Evolutionary conservation across 2,329 filamentous ascomycete genomes (phyloP).

Genomic region (Ceratocystis alfenasii): DNA sequence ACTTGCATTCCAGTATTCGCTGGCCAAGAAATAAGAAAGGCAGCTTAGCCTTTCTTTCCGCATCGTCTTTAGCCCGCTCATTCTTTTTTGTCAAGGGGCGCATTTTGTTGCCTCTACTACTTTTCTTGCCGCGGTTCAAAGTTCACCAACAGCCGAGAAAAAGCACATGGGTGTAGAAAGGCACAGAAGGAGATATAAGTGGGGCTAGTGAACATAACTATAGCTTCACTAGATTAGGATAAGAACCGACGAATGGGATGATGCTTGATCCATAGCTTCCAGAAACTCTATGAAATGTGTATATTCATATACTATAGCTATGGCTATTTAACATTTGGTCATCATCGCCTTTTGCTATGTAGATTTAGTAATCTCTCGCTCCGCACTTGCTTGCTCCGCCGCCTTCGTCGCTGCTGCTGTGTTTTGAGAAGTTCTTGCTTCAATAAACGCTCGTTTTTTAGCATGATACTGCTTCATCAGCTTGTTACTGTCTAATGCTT

Average conservation of each 20-base stretch:
- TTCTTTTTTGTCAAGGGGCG: background rate
- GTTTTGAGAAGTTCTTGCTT: slow-evolving; percentile 25
- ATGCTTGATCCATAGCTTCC: too few relatives aligned
- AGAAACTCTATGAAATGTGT: background rate
- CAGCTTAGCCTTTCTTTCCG: background rate
- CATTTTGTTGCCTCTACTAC: background rate
- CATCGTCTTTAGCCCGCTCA: background rate
- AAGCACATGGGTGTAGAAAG: slow-evolving; percentile 3
- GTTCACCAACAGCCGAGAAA: slow-evolving; percentile 10
- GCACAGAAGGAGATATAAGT: background rate
- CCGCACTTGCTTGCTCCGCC: slow-evolving; percentile 11
- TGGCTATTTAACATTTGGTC: background rate
- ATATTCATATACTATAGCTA: background rate
- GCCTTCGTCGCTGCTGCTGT: background rate
- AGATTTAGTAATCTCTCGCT: background rate
- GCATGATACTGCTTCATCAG: slow-evolving; percentile 40
- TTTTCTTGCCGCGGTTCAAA: slow-evolving; percentile 11
- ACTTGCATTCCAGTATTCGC: background rate
- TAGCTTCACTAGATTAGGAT: too few relatives aligned
- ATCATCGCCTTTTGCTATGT: background rate
- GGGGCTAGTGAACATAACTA: background rate
- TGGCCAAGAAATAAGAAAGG: background rate
- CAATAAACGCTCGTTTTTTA: slow-evolving; percentile 37
- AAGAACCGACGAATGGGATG: too few relatives aligned
- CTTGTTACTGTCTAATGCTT: slow-evolving; percentile 55